Evolutionary conservation across 139 green algal species (phyloP).

Genomic region (Chlorella sp.): DNA sequence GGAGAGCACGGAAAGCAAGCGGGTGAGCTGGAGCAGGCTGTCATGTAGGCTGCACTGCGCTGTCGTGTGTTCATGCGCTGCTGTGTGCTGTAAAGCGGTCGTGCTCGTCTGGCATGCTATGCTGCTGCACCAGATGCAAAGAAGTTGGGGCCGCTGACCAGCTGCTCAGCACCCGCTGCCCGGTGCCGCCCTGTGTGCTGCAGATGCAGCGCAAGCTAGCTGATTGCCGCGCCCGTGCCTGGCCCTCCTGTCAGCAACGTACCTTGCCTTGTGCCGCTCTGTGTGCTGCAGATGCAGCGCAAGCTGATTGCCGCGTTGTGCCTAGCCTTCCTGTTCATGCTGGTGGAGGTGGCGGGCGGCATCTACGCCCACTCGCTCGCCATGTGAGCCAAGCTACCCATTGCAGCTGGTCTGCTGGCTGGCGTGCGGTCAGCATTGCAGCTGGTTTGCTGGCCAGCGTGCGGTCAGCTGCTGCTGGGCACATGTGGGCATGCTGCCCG

Average conservation of each 20-base stretch:
- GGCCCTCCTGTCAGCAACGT: not conserved
- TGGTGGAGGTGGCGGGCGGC: not conserved
- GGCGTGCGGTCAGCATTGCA: no score
- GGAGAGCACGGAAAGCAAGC: not conserved
- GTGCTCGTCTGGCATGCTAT: not conserved
- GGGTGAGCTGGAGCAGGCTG: not conserved
- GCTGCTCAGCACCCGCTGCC: no score
- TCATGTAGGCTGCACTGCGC: no score
- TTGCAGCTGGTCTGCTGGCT: no score
- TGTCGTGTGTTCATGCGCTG: not conserved
- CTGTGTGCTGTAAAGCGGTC: not conserved
- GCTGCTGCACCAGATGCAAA: no score
- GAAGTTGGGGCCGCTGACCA: no score
- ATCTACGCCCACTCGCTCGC: not conserved
- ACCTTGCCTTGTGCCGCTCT: not conserved
- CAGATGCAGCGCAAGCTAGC: not conserved
- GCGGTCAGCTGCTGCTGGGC: not conserved
- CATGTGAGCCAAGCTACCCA: no score
- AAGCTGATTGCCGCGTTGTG: slow-evolving; percentile 46
- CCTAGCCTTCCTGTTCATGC: slow-evolving; percentile 57
- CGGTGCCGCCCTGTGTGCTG: no score
- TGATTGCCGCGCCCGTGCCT: no score
- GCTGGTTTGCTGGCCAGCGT: no score
- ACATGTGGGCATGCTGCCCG: no score
- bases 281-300: slow-evolving; percentile 31